These are phyloP conservation scores for Amaranthus cruentus DNA, from an alignment of 148 eudicot genomes.

Conservation along the genomic window DNA sequence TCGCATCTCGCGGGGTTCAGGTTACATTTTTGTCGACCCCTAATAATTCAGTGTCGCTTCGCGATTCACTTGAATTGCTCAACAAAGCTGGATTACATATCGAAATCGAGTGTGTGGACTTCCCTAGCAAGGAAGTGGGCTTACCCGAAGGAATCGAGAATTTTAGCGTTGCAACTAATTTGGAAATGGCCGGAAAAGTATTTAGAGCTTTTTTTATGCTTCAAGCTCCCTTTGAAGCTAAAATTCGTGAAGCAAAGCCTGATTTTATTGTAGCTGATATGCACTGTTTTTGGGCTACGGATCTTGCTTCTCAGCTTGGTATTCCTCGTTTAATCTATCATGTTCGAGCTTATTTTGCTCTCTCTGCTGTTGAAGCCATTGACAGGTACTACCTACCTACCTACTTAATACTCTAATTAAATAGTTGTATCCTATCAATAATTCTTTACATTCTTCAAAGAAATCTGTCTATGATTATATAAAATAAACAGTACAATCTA, in stretches of 20 bases:
- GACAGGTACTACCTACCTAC: neutral
- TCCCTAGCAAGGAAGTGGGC: slow-evolving; percentile 3
- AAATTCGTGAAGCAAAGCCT: neutral
- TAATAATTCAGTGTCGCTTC: neutral
- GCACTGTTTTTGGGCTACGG: slow-evolving; percentile 14
- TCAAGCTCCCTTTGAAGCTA: slow-evolving; percentile 2
- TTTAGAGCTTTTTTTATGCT: slow-evolving; percentile 7
- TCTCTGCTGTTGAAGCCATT: neutral
- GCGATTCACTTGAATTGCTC: neutral
- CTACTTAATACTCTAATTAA: no score
- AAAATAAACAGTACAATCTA: no score
- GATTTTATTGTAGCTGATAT: slow-evolving; percentile 12
- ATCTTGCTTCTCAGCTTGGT: neutral
- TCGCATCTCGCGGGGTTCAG: slow-evolving; percentile 8
- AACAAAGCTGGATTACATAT: neutral
- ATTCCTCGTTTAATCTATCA: slow-evolving; percentile 4
- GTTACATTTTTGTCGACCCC: neutral
- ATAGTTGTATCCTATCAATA: no score
- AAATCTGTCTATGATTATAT: no score
- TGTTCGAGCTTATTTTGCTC: slow-evolving; percentile 2
- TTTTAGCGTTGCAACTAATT: neutral
- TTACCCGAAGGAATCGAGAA: neutral
- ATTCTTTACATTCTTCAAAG: no score
- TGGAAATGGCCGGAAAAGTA: neutral
- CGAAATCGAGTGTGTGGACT: neutral